Conservation (phyloP, 306 rosid genomes). For the Gleditsia sinensis region DNA sequence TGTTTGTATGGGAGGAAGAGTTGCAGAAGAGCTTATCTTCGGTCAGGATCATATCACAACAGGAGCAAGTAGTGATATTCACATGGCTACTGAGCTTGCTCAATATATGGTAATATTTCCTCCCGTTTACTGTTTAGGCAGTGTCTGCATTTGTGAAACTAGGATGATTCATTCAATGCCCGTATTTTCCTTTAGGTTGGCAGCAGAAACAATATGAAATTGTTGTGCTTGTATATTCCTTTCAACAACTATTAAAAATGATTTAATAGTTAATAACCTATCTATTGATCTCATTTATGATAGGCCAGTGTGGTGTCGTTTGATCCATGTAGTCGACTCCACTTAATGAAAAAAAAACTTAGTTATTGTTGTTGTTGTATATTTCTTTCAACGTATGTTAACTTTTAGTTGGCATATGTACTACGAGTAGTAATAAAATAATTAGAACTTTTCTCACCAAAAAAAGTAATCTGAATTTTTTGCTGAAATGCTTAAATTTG, state of each 20-base stretch:
- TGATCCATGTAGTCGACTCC: too few species aligned
- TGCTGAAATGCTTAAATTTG: neutral
- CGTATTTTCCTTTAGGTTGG: neutral
- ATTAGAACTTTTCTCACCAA: neutral
- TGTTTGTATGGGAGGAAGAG: constrained; percentile 99
- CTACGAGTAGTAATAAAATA: neutral
- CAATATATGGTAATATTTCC: constrained; percentile 79
- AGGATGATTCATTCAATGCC: neutral
- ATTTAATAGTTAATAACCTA: too few species aligned
- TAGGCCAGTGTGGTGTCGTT: too few species aligned
- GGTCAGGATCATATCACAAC: constrained; percentile 86
- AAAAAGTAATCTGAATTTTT: neutral
- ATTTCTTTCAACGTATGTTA: neutral
- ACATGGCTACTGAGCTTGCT: constrained; percentile 91
- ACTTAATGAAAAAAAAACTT: too few species aligned
- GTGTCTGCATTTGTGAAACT: constrained; percentile 9
- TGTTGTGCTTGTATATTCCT: constrained; percentile 1
- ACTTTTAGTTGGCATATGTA: neutral
- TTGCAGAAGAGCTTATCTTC: constrained; percentile 90
- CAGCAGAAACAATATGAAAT: neutral
- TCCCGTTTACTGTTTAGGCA: neutral
- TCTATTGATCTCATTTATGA: too few species aligned
- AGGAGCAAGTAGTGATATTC: constrained; percentile 94
- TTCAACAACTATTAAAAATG: too few species aligned
- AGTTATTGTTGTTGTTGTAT: too few species aligned